These are phyloP conservation scores for Cyberlindnera mycetangii DNA, from an alignment of 805 yeast species.

Conservation along the genomic window DNA sequence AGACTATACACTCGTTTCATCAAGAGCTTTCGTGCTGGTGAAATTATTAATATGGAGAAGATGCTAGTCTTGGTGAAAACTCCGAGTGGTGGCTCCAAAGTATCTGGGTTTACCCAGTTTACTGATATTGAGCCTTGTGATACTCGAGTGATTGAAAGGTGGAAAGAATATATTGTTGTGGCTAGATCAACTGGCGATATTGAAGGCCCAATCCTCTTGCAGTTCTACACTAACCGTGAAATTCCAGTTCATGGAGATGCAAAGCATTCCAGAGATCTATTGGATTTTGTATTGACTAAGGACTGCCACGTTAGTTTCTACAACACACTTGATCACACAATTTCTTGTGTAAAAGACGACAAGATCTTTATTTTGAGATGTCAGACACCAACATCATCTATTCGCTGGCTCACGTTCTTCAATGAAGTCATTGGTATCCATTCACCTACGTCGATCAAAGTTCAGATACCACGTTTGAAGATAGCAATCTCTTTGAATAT, in stretches of 20 bases:
- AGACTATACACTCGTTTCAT: slow-evolving; percentile 29
- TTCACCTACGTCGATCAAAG: slow-evolving; percentile 40
- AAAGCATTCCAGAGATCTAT: slow-evolving; percentile 19
- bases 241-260: slow-evolving; percentile 26
- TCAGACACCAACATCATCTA: slow-evolving; percentile 49
- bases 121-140: slow-evolving; percentile 51
- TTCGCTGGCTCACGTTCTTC: slow-evolving; percentile 64
- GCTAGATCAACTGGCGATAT: slow-evolving; percentile 57
- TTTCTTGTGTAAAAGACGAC: slow-evolving; percentile 43
- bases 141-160: slow-evolving; percentile 60
- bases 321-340: slow-evolving; percentile 67
- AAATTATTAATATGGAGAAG: slow-evolving; percentile 61
- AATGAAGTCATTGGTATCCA: slow-evolving; percentile 44
- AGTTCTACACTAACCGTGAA: slow-evolving; percentile 52
- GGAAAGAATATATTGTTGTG: slow-evolving; percentile 79
- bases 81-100: slow-evolving; percentile 21
- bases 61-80: slow-evolving; percentile 64
- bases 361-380: slow-evolving; percentile 54
- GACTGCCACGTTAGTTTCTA: slow-evolving; percentile 48
- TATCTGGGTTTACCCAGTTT: slow-evolving; percentile 31
- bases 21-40: slow-evolving; percentile 46
- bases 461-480: slow-evolving; percentile 42
- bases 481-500: slow-evolving; percentile 29
- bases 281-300: slow-evolving; percentile 32
- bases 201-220: slow-evolving; percentile 54